Percentiles rank a stretch among this genome's conserved stretches.
These are phyloP conservation scores for Handroanthus guayacan DNA, from an alignment of 257 asterid genomes.

Conservation along the genomic window DNA sequence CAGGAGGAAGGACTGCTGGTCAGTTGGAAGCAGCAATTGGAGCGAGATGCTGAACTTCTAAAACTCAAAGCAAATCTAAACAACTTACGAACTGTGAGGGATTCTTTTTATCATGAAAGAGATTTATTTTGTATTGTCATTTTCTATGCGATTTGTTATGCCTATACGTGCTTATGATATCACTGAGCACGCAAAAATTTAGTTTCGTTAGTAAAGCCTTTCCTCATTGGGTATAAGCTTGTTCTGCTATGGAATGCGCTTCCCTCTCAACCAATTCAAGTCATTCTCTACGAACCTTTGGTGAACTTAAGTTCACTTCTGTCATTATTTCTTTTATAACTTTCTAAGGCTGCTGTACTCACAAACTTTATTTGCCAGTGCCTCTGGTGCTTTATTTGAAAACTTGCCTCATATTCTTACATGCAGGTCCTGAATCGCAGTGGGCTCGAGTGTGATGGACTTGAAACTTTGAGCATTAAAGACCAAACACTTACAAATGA, in stretches of 20 bases:
- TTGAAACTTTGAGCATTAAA: slow-evolving; percentile 64
- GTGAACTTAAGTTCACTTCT: not conserved
- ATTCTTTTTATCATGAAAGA: slow-evolving; percentile 28
- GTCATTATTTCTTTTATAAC: slow-evolving; percentile 15
- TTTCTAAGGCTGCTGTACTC: slow-evolving; percentile 20
- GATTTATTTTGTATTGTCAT: slow-evolving; percentile 4
- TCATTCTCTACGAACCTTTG: slow-evolving; percentile 14
- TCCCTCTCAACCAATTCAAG: not conserved
- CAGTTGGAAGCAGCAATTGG: slow-evolving; percentile 89
- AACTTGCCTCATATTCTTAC: slow-evolving; percentile 34
- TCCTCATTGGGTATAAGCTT: not conserved
- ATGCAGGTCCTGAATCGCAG: slow-evolving; percentile 80
- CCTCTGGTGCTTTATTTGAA: slow-evolving; percentile 13
- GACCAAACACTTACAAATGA: slow-evolving; percentile 87
- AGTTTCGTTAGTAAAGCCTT: slow-evolving; percentile 2
- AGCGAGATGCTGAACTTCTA: slow-evolving; percentile 81
- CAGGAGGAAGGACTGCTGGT: slow-evolving; percentile 87
- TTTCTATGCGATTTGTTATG: slow-evolving; percentile 24
- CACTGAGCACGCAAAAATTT: not conserved
- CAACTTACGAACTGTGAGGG: slow-evolving; percentile 77
- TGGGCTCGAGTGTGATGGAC: slow-evolving; percentile 76
- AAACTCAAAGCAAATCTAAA: slow-evolving; percentile 76
- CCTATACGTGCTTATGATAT: slow-evolving; percentile 19
- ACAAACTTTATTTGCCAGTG: slow-evolving; percentile 5
- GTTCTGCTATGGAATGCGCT: slow-evolving; percentile 26